A percentile compares a stretch with the other conserved stretches of the same genome.
Evolutionary conservation across 2,329 filamentous ascomycete species (phyloP).

Genomic region (Cladophialophora carrionii): DNA sequence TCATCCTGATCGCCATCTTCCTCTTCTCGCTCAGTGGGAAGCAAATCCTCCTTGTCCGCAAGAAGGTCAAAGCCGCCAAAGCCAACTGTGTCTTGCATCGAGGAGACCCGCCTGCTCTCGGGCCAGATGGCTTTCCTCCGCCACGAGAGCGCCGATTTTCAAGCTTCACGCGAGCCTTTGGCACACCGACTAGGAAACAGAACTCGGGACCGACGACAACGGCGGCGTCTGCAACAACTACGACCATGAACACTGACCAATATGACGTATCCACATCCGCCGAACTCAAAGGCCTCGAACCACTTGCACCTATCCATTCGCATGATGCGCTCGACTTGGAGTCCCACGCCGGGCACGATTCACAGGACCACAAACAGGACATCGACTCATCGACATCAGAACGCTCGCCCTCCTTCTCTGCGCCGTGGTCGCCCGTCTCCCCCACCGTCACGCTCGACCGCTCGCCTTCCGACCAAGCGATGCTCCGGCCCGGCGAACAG

Average conservation of each 20-base stretch:
- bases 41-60: constrained; percentile 26
- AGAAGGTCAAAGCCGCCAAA: constrained; percentile 26
- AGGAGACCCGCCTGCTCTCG: neutral
- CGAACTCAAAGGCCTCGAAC: constrained; percentile 21
- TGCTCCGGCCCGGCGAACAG: constrained; percentile 2
- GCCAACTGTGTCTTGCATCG: constrained; percentile 11
- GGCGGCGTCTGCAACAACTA: neutral
- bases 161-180: constrained; percentile 16
- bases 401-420: neutral
- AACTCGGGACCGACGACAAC: neutral
- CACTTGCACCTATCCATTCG: constrained; percentile 23
- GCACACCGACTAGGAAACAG: neutral
- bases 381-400: neutral
- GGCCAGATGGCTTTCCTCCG: neutral
- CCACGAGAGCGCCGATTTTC: constrained; percentile 23
- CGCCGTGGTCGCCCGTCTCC: constrained; percentile 4
- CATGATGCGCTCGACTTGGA: constrained; percentile 19
- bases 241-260: neutral
- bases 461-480: constrained; percentile 12
- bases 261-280: neutral
- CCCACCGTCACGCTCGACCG: constrained; percentile 12
- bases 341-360: neutral
- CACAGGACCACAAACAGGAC: neutral
- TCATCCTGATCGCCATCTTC: constrained; percentile 23
- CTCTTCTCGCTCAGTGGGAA: constrained; percentile 31